Conservation (phyloP, 2,329 filamentous ascomycete species). For the Colletotrichum somersetense region DNA sequence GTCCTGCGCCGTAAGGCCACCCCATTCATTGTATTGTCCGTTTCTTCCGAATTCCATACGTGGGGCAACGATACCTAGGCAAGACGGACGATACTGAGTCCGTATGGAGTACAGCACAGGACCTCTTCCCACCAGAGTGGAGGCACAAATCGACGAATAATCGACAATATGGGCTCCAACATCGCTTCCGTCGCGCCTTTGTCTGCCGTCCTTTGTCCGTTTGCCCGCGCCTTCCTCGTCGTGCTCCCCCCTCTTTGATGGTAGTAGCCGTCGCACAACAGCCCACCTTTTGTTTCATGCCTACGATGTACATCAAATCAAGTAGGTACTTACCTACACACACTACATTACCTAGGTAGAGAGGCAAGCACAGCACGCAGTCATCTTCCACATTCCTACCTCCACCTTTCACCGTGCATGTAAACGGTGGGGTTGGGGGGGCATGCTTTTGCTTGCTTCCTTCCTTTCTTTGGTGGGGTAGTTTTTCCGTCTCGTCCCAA, state of each 20-base stretch:
- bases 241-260: neutral
- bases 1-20: no score
- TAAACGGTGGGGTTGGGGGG: neutral
- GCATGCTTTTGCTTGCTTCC: neutral
- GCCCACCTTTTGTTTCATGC: neutral
- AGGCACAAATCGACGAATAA: slow-evolving; percentile 34
- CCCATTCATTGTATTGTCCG: neutral
- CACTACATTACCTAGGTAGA: neutral
- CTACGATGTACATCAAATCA: neutral
- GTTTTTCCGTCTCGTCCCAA: slow-evolving; percentile 14
- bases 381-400: no score
- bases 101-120: slow-evolving; percentile 8
- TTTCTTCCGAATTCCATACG: slow-evolving; percentile 7
- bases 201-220: slow-evolving; percentile 2
- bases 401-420: neutral
- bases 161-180: slow-evolving; percentile 14
- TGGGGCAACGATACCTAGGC: slow-evolving; percentile 8
- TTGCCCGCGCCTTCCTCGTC: neutral
- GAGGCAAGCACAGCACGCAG: no score
- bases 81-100: slow-evolving; percentile 13
- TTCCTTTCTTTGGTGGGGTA: neutral
- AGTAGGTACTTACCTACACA: no score
- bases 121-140: slow-evolving; percentile 8
- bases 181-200: neutral
- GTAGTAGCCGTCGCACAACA: neutral